Evolutionary conservation across 1,284 basidiomycete species (phyloP).

Genomic region (Peniophora sp.): DNA sequence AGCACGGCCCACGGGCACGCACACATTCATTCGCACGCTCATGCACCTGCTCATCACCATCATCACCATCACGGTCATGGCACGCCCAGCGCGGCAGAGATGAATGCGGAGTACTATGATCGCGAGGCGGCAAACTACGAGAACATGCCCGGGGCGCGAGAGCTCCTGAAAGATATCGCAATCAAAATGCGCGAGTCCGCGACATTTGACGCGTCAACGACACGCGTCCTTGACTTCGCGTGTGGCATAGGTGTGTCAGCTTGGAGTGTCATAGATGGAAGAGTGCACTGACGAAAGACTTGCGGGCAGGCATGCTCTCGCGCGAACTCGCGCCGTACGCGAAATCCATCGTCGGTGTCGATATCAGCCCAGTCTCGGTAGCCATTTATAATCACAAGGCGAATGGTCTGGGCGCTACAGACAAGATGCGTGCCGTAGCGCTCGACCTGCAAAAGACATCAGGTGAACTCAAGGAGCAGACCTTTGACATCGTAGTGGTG

Average conservation of each 20-base stretch:
- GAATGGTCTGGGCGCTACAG: constrained; percentile 46
- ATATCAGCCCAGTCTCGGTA: constrained; percentile 62
- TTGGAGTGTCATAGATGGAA: neutral
- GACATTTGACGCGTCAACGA: constrained; percentile 46
- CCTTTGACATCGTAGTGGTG: constrained; percentile 61
- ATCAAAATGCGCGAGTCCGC: constrained; percentile 35
- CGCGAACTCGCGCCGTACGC: constrained; percentile 43
- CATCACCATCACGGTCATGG: neutral
- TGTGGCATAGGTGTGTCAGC: constrained; percentile 51
- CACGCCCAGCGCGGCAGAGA: constrained; percentile 7
- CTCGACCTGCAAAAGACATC: constrained; percentile 36
- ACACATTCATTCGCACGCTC: neutral
- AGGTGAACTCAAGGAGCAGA: constrained; percentile 38
- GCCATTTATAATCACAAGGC: constrained; percentile 54
- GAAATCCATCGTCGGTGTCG: constrained; percentile 57
- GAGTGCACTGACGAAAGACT: neutral
- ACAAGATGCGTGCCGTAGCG: constrained; percentile 54
- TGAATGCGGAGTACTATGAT: constrained; percentile 26
- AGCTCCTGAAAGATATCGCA: constrained; percentile 26
- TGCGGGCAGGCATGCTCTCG: constrained; percentile 44
- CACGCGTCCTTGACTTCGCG: constrained; percentile 60
- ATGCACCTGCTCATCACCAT: neutral
- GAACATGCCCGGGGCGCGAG: constrained; percentile 15
- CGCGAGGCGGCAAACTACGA: constrained; percentile 20
- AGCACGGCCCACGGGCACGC: too few species aligned